Evolutionary conservation across 768 basidiomycete genomes (phyloP), one percentile per base, ranked within the genome.

Genomic region (Hygrophoropsis aurantiaca): DNA sequence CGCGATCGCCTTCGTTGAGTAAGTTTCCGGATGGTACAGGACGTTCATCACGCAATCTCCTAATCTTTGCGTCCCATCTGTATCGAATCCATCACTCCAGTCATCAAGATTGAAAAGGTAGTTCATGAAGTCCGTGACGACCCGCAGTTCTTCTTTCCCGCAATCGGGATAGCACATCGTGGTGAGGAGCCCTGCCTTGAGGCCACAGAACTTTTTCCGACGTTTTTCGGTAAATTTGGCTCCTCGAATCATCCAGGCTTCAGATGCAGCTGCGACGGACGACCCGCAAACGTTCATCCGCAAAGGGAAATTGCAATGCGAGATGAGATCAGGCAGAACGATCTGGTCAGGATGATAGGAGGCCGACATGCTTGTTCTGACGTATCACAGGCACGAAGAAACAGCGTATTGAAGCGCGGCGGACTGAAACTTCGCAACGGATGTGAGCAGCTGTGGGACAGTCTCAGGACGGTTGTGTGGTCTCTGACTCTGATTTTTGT

Each of bases 31-130:
- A 62, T 81, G 74, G 62, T 82, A 78, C 18, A 87, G 72, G 13
- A 80, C 74, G 63, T 83, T 80, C 55, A 87, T 73, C 49, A 85
- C 81, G 34, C 77, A 78, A 57, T 82, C 72, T 23, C 78, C 81
- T 7, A 78, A 78, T 19, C 56, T 33, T 37, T 50, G 18, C 54
- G 52, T 20, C 42, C 51, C 19, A 30, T 55, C 27, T 23, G 49
- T 25, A 53, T 55, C 42, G 51, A 49, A 27, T 44, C 39, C 35
- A 35, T 53, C 50, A 13, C 48, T 46, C 50, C 44, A 51, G 40
- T 49, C 56, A 40, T 57, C 47, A 24, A 60, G 46, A 21, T 60
- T 55, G 47, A 60, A 61, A 9, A 60, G 43, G 40, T 53, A 58
- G 44, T 60, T 58, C 38, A 55, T 44, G 49, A 50, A 53, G 39